These are phyloP conservation scores for Cyanidium caldarium DNA, from an alignment of 23 red algal species.

Conservation along the genomic window DNA sequence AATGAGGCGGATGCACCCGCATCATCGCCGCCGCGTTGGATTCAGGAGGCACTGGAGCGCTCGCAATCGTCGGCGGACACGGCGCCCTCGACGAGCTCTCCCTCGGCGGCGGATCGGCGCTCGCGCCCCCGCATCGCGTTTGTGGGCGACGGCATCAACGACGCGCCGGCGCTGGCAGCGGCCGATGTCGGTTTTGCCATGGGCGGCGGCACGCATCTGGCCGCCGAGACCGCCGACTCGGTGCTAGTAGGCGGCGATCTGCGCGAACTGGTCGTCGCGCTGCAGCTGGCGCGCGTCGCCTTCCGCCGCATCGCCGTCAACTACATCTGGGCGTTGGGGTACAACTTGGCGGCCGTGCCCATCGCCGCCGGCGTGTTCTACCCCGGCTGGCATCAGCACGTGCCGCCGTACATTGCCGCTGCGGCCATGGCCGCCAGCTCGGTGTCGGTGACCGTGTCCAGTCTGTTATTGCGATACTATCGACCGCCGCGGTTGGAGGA, in stretches of 20 bases:
- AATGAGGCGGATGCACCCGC: background rate
- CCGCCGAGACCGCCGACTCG: slow-evolving; percentile 34
- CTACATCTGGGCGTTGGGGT: slow-evolving; percentile 59
- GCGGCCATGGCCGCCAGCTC: slow-evolving; percentile 70
- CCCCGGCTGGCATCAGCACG: slow-evolving; percentile 32
- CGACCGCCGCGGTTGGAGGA: slow-evolving; percentile 16
- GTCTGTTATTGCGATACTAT: slow-evolving; percentile 41
- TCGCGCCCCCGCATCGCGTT: slow-evolving; percentile 14
- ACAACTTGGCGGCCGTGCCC: slow-evolving; percentile 67
- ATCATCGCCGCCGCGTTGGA: background rate
- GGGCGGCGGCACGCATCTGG: slow-evolving; percentile 40
- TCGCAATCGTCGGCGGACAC: too few relatives aligned
- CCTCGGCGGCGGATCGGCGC: background rate
- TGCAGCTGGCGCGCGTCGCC: slow-evolving; percentile 34
- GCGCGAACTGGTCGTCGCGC: slow-evolving; percentile 23
- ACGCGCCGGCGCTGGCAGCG: slow-evolving; percentile 69
- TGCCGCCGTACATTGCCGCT: slow-evolving; percentile 74
- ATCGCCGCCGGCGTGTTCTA: slow-evolving; percentile 61
- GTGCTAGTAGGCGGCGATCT: slow-evolving; percentile 47
- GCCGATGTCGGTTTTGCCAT: slow-evolving; percentile 79
- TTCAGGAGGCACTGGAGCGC: background rate
- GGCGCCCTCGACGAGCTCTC: background rate
- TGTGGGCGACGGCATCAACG: slow-evolving; percentile 92
- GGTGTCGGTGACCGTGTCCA: slow-evolving; percentile 40
- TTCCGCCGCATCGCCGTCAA: slow-evolving; percentile 60